Conservation (phyloP, 192 early-diverging fungal species). For the Lobosporangium transversale region DNA sequence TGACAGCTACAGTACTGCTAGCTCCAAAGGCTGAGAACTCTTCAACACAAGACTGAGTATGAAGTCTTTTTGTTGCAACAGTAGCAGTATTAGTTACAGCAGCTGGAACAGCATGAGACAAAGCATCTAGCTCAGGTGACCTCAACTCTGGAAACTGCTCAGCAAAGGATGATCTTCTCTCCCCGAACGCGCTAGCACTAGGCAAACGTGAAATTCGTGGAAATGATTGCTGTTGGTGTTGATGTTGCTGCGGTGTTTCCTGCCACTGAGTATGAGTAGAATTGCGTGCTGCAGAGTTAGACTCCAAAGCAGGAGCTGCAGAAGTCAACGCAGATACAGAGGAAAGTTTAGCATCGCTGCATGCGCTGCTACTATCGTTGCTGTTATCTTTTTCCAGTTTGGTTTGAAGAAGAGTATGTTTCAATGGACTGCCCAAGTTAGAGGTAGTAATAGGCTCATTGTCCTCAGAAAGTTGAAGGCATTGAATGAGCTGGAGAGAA, state of each 20-base stretch:
- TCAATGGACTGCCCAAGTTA: conserved; percentile 1
- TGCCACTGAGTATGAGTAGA: too few species aligned
- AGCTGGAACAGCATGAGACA: not conserved
- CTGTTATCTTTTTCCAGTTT: too few species aligned
- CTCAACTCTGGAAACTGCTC: conserved; percentile 27
- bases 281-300: conserved; percentile 27
- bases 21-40: conserved; percentile 3
- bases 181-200: conserved; percentile 27
- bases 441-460: conserved; percentile 25
- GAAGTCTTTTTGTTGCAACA: not conserved
- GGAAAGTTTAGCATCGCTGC: too few species aligned
- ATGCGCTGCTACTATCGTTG: too few species aligned
- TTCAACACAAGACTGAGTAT: not conserved
- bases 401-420: conserved; percentile 20
- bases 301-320: conserved; percentile 27
- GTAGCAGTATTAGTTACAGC: too few species aligned
- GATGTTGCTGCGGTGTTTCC: not conserved
- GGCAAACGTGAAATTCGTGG: conserved; percentile 22
- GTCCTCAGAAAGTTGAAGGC: conserved; percentile 7
- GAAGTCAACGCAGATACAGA: too few species aligned
- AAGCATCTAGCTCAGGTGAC: not conserved
- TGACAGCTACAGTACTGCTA: too few species aligned
- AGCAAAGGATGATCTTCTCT: too few species aligned
- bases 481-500: too few species aligned
- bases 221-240: conserved; percentile 13